Evolutionary conservation across 192 early-diverging fungal species (phyloP), one percentile per base, ranked within the genome.

Genomic region (Fimicolochytrium jonesii): DNA sequence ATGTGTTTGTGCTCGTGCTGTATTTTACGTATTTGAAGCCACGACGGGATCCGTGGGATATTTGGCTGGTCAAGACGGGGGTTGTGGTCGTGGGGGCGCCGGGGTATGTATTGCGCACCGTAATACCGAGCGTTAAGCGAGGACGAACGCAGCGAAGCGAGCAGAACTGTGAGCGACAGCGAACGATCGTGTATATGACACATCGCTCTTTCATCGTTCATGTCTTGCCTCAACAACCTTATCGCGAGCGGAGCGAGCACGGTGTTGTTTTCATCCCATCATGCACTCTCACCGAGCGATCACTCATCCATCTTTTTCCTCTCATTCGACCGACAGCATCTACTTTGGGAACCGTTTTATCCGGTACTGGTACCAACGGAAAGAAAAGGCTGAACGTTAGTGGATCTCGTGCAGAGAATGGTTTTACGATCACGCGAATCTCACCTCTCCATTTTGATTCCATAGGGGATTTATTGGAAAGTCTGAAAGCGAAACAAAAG

Each of bases 1-100:
- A 86, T 72, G 49, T 82, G 46, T 71, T 83, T 0, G 69, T 68
- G 7, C 71, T 81, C 44, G 80, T 74, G 51, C 66, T 69, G 17
- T 67, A 83, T 55, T 79, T 77, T 39, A 70, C 77, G 39, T 68
- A 78, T 53, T 65, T 66, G 26, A 61, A 76, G 25, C 67, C 64
- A 6, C 18, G 74, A 26, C 25, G 42, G 30, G 72, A 80, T 25
- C 61, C 65, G 10, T 71, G 71, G 58, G 70, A 85, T 28, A 39
- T 70, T 6, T 79, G 77, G 71, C 60, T 70, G 25, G 33, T 72
- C 31, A 77, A 81, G 30, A 64, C 78, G 34, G 68, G 68, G 4
- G 65, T 72, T 15, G 62, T 81, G 0, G 57, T 77, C 7, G 28
- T 79, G 31, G 76, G 68, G 11, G 54, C 72, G 9, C 70, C 72